Conservation (phyloP, 192 early-diverging fungal genomes). For the Umbelopsis sp. region DNA sequence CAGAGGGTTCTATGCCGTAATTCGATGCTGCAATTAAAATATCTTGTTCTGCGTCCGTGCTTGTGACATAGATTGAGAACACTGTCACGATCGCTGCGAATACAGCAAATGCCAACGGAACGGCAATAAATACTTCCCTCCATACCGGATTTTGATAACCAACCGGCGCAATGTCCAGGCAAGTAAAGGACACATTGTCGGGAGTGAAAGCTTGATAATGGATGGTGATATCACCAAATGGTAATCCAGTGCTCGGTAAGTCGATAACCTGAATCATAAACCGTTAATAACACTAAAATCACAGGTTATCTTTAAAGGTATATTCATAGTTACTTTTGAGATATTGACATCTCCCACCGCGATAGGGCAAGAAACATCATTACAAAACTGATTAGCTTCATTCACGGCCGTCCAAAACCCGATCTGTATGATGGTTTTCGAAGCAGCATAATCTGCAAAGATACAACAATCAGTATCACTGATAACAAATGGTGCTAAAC, state of each 20-base stretch:
- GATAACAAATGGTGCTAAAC: not conserved
- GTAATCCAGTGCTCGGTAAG: slow-evolving; percentile 19
- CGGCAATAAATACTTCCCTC: slow-evolving; percentile 28
- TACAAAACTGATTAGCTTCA: slow-evolving; percentile 17
- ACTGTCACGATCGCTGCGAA: slow-evolving; percentile 32
- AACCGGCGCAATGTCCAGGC: slow-evolving; percentile 31
- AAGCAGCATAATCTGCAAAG: slow-evolving; percentile 5
- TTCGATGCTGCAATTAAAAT: slow-evolving; percentile 33
- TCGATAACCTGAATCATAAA: slow-evolving; percentile 8
- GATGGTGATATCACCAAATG: slow-evolving; percentile 33
- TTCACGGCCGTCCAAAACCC: slow-evolving; percentile 18
- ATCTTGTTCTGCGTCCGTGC: slow-evolving; percentile 22
- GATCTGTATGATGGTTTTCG: slow-evolving; percentile 6
- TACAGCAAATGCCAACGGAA: slow-evolving; percentile 27
- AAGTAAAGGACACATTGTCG: slow-evolving; percentile 13
- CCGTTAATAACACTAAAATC: not conserved
- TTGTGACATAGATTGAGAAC: slow-evolving; percentile 20
- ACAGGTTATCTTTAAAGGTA: not conserved
- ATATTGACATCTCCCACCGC: not conserved
- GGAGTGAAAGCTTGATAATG: slow-evolving; percentile 8
- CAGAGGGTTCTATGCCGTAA: slow-evolving; percentile 33
- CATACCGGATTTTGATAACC: slow-evolving; percentile 38
- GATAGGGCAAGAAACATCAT: slow-evolving; percentile 1
- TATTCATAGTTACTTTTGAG: not conserved
- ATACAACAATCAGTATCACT: not conserved